Percentiles rank a stretch among this genome's conserved stretches.
Conservation (phyloP, 2,329 filamentous ascomycete genomes). For the Talaromyces albobiverticillius region DNA sequence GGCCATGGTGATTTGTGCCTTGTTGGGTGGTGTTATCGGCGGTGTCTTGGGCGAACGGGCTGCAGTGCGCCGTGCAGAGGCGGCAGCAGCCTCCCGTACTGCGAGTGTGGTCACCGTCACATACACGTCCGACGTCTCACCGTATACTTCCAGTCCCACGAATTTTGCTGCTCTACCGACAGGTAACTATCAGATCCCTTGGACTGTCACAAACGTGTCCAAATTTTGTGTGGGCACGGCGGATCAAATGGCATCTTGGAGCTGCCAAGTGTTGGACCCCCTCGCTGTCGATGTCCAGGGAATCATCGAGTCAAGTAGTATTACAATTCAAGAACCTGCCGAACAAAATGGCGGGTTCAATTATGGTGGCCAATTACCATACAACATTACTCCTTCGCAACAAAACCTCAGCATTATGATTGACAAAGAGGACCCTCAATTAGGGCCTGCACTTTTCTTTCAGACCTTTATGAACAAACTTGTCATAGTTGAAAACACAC, state of each 20-base stretch:
- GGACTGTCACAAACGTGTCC: constrained; percentile 46
- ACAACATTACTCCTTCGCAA: constrained; percentile 36
- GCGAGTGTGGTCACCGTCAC: constrained; percentile 46
- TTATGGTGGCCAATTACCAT: constrained; percentile 63
- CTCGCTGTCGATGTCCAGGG: constrained; percentile 33
- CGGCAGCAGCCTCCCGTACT: constrained; percentile 12
- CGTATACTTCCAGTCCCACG: constrained; percentile 45
- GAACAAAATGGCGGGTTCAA: constrained; percentile 40
- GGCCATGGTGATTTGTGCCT: constrained; percentile 47
- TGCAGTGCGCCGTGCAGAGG: constrained; percentile 20
- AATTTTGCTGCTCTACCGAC: constrained; percentile 48
- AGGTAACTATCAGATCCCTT: constrained; percentile 49
- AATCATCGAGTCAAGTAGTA: constrained; percentile 24
- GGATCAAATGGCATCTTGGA: constrained; percentile 50
- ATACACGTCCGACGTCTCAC: constrained; percentile 50
- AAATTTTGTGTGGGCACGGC: constrained; percentile 48
- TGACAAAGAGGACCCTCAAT: constrained; percentile 55
- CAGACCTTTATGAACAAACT: constrained; percentile 62
- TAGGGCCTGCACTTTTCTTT: constrained; percentile 65
- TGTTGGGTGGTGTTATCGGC: constrained; percentile 54
- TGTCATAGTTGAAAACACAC: constrained; percentile 50
- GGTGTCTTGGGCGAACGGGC: constrained; percentile 51
- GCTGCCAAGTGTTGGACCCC: constrained; percentile 39
- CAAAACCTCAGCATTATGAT: constrained; percentile 54
- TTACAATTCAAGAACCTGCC: constrained; percentile 39